Evolutionary conservation across 1,284 basidiomycete species (phyloP), one percentile per base, ranked within the genome.

Genomic region (Agroathelia rolfsii): DNA sequence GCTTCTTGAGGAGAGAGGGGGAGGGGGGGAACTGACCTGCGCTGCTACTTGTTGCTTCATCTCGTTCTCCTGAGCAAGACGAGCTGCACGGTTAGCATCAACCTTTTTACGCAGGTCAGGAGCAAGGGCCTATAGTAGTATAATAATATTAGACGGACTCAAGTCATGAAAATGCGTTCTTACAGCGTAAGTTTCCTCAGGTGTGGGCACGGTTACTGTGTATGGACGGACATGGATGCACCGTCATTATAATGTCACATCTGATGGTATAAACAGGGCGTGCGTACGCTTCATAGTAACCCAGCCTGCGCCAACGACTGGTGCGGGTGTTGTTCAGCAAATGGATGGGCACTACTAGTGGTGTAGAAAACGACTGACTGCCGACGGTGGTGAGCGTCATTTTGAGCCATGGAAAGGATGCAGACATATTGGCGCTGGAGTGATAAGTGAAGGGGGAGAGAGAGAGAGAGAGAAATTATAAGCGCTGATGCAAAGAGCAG

Each of bases 71-170:
- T 66, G 56, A 2, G 69, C 66, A 14, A 71, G 41, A 32, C 80
- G 63, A 5, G 70, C 60, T 11, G 64, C 65, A 25, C 74, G 67
- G 41, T 66, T 66, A 3, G 69, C 69, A 45, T 82, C 80, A 4
- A 82, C 79, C 46, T 71, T 73, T 30, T 68, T 65, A 43, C 62
- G 66, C 36, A 83, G 50, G 53, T 82, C 78, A 34, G 80, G 78
- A 8, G 78, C 61, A 68, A 82, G 66, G 42, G 64, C 61, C 78
- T 82, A 46, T 30, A 26, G 14, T 11, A 2, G 14, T 15, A 15
- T 10, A 14, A 10, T 10, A 28, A 8, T 17, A 18, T 23, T 12
- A 31, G 22, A 24, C 12, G 9, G 9, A 32, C n/a, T 4, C 6
- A 6, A 12, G 20, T 19, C n/a, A 14, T 13, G 13, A 13, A 26